Base-by-base conservation (phyloP, 345 rosid genomes). In the Isatis tinctoria region DNA sequence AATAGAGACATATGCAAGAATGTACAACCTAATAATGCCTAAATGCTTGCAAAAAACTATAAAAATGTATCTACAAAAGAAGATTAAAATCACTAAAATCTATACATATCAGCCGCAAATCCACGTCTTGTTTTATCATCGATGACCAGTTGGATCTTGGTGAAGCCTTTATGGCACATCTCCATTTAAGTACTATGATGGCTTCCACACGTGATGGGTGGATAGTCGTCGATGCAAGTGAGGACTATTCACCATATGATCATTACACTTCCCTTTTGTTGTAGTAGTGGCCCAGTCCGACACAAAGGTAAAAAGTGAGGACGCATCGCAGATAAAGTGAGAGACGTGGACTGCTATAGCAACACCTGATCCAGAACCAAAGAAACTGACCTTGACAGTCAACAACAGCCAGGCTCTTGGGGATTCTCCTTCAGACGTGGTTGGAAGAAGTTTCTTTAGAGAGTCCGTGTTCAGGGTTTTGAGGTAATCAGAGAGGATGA, bases 191-290 rank as follows among this genome's bases (percentile, higher is more conserved):
- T 10, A 77, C 37, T 2, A 47, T 16, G 30, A 77, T 71, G 2
- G 57, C 82, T 39, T 79, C 82, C 9, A 81, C 78, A 3, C 75
- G 72, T 2, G 41, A 2, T n/a, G 80, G 83, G 10, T 54, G 72
- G 12, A 62, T 27, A 24, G 80, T 32, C 28, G 70, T n/a, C 8
- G 18, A 57, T 3, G 8, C 47, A 68, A 72, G 1, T 17, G 20
- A 40, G 18, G 48, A 43, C 9, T 14, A n/a, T 6, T 43, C 20
- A 43, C 8, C 7, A 9, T 49, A 1, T 4, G 2, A 16, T 24
- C 40, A 6, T 8, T 27, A 36, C 8, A 9, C 12, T 18, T 10
- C 5, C 9, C 30, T 39, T 61, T 57, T 11, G 51, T 10, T 33
- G 73, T 57, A 24, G 73, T 57, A 10, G 49, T 14, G 5, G 67